Evolutionary conservation across 306 rosid species (phyloP).

Genomic region (Phaseolus lunatus): DNA sequence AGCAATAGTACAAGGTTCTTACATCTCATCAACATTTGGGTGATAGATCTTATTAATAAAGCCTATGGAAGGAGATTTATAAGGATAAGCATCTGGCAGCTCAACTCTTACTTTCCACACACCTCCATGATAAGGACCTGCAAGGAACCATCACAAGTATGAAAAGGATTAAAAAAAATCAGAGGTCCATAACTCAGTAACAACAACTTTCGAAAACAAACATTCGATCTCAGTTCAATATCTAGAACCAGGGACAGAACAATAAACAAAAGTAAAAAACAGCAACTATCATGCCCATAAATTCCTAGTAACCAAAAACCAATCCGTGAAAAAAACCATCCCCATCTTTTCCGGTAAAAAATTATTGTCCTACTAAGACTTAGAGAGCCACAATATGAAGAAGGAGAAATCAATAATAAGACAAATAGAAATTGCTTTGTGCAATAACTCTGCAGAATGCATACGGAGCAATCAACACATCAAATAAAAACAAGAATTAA

Average conservation of each 20-base stretch:
- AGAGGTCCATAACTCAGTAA: constrained; percentile 24
- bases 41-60: constrained; percentile 68
- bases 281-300: constrained; percentile 13
- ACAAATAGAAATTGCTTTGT: constrained; percentile 5
- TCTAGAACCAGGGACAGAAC: constrained; percentile 43
- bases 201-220: constrained; percentile 24
- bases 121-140: constrained; percentile 72
- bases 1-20: constrained; percentile 40
- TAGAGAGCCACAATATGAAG: constrained; percentile 31
- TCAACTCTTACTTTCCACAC: constrained; percentile 70
- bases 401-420: constrained; percentile 37
- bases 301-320: constrained; percentile 2
- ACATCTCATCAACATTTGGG: constrained; percentile 69
- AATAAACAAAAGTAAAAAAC: constrained; percentile 44
- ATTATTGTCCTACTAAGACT: constrained; percentile 33
- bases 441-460: constrained; percentile 37
- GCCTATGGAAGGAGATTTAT: constrained; percentile 68
- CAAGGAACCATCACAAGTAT: constrained; percentile 47
- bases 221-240: constrained; percentile 11
- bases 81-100: constrained; percentile 70
- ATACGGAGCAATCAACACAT: constrained; percentile 28
- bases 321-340: not conserved
- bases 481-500: constrained; percentile 22
- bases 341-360: constrained; percentile 18
- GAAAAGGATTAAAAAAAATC: constrained; percentile 34